Evolutionary conservation across 108 stramenopile species (phyloP).

Genomic region (Conticribra weissflogii): DNA sequence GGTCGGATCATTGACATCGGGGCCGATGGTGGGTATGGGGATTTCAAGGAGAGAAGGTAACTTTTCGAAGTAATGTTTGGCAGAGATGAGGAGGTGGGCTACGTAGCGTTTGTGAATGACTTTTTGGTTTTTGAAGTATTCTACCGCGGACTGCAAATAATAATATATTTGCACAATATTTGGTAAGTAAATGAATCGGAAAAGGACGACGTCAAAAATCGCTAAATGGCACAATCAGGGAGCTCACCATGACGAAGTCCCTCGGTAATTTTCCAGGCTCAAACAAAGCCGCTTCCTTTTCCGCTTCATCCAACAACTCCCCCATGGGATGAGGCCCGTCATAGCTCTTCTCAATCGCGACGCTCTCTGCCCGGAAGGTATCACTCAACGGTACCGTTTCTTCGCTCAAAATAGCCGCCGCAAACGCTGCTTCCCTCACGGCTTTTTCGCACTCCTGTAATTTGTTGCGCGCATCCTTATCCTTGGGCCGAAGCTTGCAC

Average conservation of each 20-base stretch:
- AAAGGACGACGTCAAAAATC: neutral
- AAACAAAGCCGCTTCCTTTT: slow-evolving; percentile 58
- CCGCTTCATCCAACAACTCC: slow-evolving; percentile 58
- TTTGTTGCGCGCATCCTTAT: slow-evolving; percentile 85
- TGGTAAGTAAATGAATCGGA: too few species aligned
- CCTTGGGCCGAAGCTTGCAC: slow-evolving; percentile 84
- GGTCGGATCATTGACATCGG: slow-evolving; percentile 49
- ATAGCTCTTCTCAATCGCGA: slow-evolving; percentile 74
- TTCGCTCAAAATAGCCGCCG: slow-evolving; percentile 89
- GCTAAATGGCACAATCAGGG: neutral
- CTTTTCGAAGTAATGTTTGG: slow-evolving; percentile 67
- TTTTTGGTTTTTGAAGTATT: slow-evolving; percentile 90
- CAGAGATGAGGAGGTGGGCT: slow-evolving; percentile 74
- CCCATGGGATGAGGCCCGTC: slow-evolving; percentile 90
- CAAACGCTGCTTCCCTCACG: slow-evolving; percentile 88
- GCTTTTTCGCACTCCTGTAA: slow-evolving; percentile 91
- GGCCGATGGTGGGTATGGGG: slow-evolving; percentile 62
- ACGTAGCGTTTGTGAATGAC: slow-evolving; percentile 94
- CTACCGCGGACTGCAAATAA: slow-evolving; percentile 65
- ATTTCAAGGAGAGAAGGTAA: slow-evolving; percentile 76
- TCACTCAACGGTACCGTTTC: slow-evolving; percentile 78
- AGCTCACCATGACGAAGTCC: slow-evolving; percentile 88
- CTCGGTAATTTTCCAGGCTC: slow-evolving; percentile 78
- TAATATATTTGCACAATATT: too few species aligned
- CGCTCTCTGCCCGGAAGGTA: slow-evolving; percentile 64